Conservation (phyloP, 139 green algal genomes). For the Closterium sp. region DNA sequence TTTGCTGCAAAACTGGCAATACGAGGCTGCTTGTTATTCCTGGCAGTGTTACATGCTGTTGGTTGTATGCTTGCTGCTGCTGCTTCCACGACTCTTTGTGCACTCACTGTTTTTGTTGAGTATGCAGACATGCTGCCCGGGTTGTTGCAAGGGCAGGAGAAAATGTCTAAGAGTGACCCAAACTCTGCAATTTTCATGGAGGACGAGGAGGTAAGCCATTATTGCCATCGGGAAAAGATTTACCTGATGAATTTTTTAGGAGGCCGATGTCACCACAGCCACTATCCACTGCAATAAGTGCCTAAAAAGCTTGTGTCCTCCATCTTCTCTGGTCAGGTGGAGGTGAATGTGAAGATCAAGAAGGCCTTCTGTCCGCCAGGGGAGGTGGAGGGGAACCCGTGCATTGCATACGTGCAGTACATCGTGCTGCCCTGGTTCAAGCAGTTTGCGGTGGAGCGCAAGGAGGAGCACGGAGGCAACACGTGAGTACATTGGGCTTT, state of each 20-base stretch:
- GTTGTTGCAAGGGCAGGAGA: slow-evolving; percentile 88
- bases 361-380: slow-evolving; percentile 89
- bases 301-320: too few species aligned
- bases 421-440: slow-evolving; percentile 90
- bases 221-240: too few species aligned
- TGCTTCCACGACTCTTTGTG: too few species aligned
- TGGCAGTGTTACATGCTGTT: neutral
- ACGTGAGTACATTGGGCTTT: slow-evolving; percentile 46
- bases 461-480: slow-evolving; percentile 77
- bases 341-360: slow-evolving; percentile 98
- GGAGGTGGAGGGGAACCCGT: slow-evolving; percentile 85
- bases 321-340: slow-evolving; percentile 51
- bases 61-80: neutral
- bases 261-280: too few species aligned
- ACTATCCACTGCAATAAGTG: too few species aligned
- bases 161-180: slow-evolving; percentile 98
- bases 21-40: neutral
- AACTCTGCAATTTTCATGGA: slow-evolving; percentile 94
- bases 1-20: neutral
- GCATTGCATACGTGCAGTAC: slow-evolving; percentile 88
- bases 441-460: slow-evolving; percentile 70
- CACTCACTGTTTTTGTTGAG: neutral
- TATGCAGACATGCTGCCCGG: slow-evolving; percentile 49
- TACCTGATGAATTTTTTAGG: too few species aligned
- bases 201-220: slow-evolving; percentile 46